Evolutionary conservation across 129 eudicot species (phyloP), one percentile per base, ranked within the genome.

Genomic region (Erigeron canadensis): DNA sequence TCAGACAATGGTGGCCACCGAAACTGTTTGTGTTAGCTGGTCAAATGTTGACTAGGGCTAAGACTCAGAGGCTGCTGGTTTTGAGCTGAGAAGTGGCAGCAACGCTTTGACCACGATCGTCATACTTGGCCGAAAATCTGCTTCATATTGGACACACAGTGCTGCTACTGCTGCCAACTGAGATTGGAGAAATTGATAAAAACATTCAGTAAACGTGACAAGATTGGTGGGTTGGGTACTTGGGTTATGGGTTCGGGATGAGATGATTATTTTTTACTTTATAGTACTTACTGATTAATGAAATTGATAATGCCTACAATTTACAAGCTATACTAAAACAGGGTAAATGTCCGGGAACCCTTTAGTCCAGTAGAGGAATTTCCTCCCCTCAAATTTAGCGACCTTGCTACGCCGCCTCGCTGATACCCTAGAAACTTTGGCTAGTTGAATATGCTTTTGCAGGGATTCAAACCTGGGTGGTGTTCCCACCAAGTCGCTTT

Each of bases 101-200:
- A 93, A 82, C n/a, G 98, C 98, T 81, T 89, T 87, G 11, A 87
- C 96, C 4, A 93, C 95, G 61, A 87, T 87, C 4, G 96, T 85
- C 98, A 93, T 93, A 75, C 84, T 93, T 48, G 95, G 98, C 58
- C 96, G 75, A 70, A 85, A 85, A 15, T 89, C 98, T 19, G 98
- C 96, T 65, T 93, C 98, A 19, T 92, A 89, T 53, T 92, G 98
- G 55, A 92, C 91, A 58, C 96, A 93, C 2, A 93, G 83, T 59
- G 95, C 96, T 51, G 96, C 96, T 62, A 89, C 95, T 40, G 96
- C 98, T 75, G 88, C 98, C 91, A 89, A 75, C 96, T 93, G 92
- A 16, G 42, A 78, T 72, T 3, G 40, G 6, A 71, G 7, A n/a
- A 16, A 28, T 21, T 39, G 28, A 71, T 43, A 42, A 42, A 43